These are phyloP conservation scores for Pythium folliculosum DNA, from an alignment of 352 stramenopile genomes.

Conservation along the genomic window DNA sequence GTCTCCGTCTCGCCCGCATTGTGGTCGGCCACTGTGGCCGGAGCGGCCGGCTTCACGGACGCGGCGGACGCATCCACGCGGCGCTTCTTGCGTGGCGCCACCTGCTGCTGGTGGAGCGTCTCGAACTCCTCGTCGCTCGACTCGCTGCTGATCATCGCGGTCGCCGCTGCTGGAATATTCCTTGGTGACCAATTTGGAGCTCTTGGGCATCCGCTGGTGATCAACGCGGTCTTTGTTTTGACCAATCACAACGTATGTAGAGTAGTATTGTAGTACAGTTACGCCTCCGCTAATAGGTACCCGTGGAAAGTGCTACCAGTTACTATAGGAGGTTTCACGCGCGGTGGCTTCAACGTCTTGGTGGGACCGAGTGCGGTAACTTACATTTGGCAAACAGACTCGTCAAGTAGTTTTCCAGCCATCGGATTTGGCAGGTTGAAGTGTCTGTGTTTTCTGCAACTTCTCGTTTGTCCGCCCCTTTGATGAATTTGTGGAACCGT, in stretches of 20 bases:
- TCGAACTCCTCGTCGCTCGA: conserved; percentile 88
- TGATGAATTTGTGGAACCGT: conserved; percentile 18
- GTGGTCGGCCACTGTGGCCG: neutral
- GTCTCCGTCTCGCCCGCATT: neutral
- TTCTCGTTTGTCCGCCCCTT: neutral
- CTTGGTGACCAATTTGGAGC: conserved; percentile 6
- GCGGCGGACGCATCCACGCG: conserved; percentile 5
- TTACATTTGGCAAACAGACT: neutral
- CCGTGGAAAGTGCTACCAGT: conserved; percentile 1
- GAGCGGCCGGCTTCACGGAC: neutral
- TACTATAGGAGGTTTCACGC: neutral
- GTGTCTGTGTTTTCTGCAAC: conserved; percentile 28
- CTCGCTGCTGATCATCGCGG: conserved; percentile 89
- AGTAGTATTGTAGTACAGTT: conserved; percentile 9
- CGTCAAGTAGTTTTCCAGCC: neutral
- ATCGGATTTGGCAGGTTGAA: conserved; percentile 1
- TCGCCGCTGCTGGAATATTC: neutral
- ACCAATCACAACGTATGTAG: conserved; percentile 16
- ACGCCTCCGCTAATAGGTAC: neutral
- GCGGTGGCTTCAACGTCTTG: conserved; percentile 15
- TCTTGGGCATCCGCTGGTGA: conserved; percentile 18
- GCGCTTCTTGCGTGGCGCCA: conserved; percentile 34
- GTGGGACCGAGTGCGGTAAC: neutral
- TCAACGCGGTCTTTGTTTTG: conserved; percentile 16
- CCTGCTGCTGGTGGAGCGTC: conserved; percentile 53